Conservation (phyloP, 2,329 filamentous ascomycete species). For the Calonectria pteridis region DNA sequence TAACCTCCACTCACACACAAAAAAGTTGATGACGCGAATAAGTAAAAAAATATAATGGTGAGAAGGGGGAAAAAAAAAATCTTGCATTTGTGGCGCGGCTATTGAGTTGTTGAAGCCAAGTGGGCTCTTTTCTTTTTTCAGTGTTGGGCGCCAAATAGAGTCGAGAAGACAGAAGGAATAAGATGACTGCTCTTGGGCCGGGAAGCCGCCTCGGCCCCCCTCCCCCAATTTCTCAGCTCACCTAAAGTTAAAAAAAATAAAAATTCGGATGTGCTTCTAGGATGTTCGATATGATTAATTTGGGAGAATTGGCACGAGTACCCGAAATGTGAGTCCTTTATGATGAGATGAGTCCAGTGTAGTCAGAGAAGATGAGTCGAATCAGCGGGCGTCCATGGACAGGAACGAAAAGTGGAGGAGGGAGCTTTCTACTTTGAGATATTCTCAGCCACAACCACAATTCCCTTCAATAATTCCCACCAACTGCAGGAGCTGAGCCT, state of each 20-base stretch:
- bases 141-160: neutral
- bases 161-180: neutral
- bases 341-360: neutral
- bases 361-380: neutral
- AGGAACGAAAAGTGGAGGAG: neutral
- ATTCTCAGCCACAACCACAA: neutral
- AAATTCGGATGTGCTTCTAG: neutral
- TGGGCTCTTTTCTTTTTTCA: conserved; percentile 2
- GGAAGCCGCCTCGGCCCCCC: neutral
- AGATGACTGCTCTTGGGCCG: neutral
- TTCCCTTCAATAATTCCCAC: conserved; percentile 5
- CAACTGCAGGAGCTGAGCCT: neutral
- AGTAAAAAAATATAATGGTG: neutral
- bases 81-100: neutral
- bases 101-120: neutral
- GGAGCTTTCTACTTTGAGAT: neutral
- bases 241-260: neutral
- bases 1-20: neutral
- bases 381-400: neutral
- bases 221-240: neutral
- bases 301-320: neutral
- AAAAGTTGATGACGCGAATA: conserved; percentile 7
- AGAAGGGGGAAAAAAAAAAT: neutral
- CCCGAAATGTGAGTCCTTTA: neutral
- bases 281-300: neutral